Conservation (phyloP, 495 filamentous ascomycete species). For the Friedmanniomyces simplex region DNA sequence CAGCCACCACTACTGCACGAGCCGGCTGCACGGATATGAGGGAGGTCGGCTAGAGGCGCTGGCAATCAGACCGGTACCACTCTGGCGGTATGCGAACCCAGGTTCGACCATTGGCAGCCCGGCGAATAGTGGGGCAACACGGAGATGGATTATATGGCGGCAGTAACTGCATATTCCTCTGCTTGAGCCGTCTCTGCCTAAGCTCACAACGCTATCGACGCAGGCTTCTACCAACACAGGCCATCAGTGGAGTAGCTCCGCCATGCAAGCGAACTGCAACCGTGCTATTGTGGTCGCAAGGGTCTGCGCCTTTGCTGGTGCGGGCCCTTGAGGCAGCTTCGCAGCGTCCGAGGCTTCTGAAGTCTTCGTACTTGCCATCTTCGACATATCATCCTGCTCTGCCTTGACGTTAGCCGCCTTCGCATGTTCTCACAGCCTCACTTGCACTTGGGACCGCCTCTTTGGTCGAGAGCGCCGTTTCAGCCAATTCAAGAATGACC, state of each 20-base stretch:
- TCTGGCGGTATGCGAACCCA: not conserved
- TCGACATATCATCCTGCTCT: not conserved
- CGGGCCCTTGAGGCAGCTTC: not conserved
- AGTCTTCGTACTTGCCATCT: not conserved
- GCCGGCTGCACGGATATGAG: not conserved
- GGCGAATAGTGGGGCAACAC: not conserved
- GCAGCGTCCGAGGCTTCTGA: not conserved
- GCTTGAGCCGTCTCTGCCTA: slow-evolving; percentile 5
- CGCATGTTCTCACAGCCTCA: not conserved
- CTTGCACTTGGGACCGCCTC: not conserved
- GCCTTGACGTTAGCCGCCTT: not conserved
- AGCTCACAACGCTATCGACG: not conserved
- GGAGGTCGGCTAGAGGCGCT: slow-evolving; percentile 1
- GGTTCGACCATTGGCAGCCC: not conserved
- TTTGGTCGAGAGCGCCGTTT: not conserved
- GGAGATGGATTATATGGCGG: not conserved
- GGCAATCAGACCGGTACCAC: slow-evolving; percentile 2
- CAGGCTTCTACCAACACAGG: not conserved
- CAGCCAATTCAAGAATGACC: not conserved
- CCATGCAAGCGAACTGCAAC: not conserved
- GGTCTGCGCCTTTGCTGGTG: not conserved
- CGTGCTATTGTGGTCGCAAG: not conserved
- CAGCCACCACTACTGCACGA: not conserved
- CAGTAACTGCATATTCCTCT: slow-evolving; percentile 3
- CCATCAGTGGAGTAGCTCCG: not conserved